phyloP scores from a whole-genome alignment of 805 yeast species.

The Trichomonascus vanleenenianus region DNA sequence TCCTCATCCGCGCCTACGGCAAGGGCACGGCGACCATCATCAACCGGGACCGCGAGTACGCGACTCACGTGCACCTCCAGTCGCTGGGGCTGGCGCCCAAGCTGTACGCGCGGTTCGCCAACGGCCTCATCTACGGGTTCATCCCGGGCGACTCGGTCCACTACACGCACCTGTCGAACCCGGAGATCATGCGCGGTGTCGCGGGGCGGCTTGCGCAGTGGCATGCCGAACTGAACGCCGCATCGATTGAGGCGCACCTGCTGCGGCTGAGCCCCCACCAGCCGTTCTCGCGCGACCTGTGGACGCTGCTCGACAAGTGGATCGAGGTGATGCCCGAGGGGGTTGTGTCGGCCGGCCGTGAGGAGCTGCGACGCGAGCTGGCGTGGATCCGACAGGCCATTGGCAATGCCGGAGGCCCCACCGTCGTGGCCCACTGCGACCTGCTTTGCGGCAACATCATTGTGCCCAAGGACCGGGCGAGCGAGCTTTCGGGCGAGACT shows the following conservation, averaged over 20 bases:
- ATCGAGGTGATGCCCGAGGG: conserved; percentile 49
- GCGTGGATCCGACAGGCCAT: conserved; percentile 44
- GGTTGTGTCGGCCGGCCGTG: conserved; percentile 30
- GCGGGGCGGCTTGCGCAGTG: conserved; percentile 64
- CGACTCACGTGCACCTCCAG: conserved; percentile 57
- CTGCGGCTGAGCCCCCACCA: conserved; percentile 23
- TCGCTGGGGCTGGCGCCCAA: conserved; percentile 59
- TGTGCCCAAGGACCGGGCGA: conserved; percentile 36
- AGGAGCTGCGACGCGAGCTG: conserved; percentile 43
- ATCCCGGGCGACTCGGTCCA: conserved; percentile 55
- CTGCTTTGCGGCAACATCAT: conserved; percentile 67
- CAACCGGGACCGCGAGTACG: conserved; percentile 66
- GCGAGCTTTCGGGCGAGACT: not conserved
- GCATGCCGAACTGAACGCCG: conserved; percentile 46
- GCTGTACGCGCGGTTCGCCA: conserved; percentile 57
- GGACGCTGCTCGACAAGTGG: conserved; percentile 60
- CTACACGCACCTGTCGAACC: conserved; percentile 44
- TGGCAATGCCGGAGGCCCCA: conserved; percentile 37
- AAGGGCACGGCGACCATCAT: conserved; percentile 64
- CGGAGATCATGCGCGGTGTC: conserved; percentile 44
- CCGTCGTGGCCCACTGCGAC: conserved; percentile 64
- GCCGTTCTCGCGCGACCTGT: conserved; percentile 34
- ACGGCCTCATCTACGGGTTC: conserved; percentile 67
- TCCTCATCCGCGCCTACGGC: conserved; percentile 63
- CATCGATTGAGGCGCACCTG: conserved; percentile 36